Evolutionary conservation across 1,284 basidiomycete species (phyloP).

Genomic region (Boletus sp.): DNA sequence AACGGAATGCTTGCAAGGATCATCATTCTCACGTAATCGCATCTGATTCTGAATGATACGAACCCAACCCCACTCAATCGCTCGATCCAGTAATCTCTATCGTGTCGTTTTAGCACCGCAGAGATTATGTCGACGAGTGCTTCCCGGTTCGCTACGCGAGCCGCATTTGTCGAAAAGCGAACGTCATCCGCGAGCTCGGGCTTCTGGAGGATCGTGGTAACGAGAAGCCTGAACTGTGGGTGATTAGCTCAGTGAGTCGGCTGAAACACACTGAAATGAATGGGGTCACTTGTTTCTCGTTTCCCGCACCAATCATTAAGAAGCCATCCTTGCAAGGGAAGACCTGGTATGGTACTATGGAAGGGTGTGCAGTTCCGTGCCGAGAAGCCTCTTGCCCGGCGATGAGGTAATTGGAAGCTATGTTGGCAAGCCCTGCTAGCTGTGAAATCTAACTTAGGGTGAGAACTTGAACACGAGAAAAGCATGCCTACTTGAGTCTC

Average conservation of each 20-base stretch:
- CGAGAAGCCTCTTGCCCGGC: conserved; percentile 83
- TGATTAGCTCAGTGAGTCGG: conserved; percentile 11
- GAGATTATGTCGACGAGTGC: conserved; percentile 75
- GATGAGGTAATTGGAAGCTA: conserved; percentile 92
- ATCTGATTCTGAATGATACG: conserved; percentile 23
- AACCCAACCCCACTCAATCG: conserved; percentile 76
- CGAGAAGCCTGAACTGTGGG: conserved; percentile 67
- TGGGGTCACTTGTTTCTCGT: conserved; percentile 73
- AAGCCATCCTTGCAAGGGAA: conserved; percentile 89
- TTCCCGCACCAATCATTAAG: conserved; percentile 93
- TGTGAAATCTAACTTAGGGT: conserved; percentile 33
- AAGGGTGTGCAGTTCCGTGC: conserved; percentile 90
- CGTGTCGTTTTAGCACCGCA: conserved; percentile 53
- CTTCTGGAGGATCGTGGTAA: conserved; percentile 56
- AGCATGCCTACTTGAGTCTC: conserved; percentile 66
- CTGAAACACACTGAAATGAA: conserved; percentile 1
- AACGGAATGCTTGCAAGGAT: conserved; percentile 68
- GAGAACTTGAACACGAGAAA: conserved; percentile 9
- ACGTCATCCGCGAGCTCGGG: conserved; percentile 58
- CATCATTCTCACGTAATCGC: conserved; percentile 7
- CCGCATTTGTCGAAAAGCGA: conserved; percentile 71
- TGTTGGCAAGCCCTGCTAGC: conserved; percentile 91
- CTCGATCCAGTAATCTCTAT: conserved; percentile 72
- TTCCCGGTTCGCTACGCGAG: conserved; percentile 75
- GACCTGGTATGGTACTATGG: conserved; percentile 90